Conservation (phyloP, 768 basidiomycete species). For the Mycena rosella region DNA sequence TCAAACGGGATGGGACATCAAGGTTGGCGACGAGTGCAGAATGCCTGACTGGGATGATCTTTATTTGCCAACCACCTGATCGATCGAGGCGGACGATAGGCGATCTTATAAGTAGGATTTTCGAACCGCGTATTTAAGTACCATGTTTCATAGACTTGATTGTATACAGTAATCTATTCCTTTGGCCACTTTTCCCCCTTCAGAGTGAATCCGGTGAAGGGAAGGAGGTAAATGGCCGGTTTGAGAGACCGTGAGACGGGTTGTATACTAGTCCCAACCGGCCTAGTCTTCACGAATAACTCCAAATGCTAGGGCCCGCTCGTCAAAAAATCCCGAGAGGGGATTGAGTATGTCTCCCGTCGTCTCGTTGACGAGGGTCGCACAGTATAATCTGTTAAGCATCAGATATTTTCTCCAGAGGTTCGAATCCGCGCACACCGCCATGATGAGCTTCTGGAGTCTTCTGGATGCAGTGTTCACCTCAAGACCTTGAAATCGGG, state of each 20-base stretch:
- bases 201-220: slow-evolving; percentile 3
- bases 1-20: slow-evolving; percentile 10
- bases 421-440: too few species aligned
- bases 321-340: slow-evolving; percentile 33
- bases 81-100: too few species aligned
- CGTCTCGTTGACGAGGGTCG: slow-evolving; percentile 38
- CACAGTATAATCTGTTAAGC: slow-evolving; percentile 44
- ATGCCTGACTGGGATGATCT: slow-evolving; percentile 4
- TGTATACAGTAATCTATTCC: background rate
- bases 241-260: background rate
- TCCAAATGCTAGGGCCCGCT: slow-evolving; percentile 45
- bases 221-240: too few species aligned
- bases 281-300: slow-evolving; percentile 38
- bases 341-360: slow-evolving; percentile 35
- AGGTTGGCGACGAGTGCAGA: background rate
- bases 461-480: too few species aligned
- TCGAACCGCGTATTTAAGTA: too few species aligned
- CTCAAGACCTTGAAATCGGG: too few species aligned
- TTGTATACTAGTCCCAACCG: slow-evolving; percentile 33
- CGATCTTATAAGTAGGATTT: too few species aligned
- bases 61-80: background rate
- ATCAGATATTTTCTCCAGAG: too few species aligned
- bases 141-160: too few species aligned
- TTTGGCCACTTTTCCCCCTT: slow-evolving; percentile 2
- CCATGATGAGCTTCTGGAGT: too few species aligned